Evolutionary conservation across 176 grass and related monocot species (phyloP), one percentile per base, ranked within the genome.

Genomic region (Urochloa ruziziensis): DNA sequence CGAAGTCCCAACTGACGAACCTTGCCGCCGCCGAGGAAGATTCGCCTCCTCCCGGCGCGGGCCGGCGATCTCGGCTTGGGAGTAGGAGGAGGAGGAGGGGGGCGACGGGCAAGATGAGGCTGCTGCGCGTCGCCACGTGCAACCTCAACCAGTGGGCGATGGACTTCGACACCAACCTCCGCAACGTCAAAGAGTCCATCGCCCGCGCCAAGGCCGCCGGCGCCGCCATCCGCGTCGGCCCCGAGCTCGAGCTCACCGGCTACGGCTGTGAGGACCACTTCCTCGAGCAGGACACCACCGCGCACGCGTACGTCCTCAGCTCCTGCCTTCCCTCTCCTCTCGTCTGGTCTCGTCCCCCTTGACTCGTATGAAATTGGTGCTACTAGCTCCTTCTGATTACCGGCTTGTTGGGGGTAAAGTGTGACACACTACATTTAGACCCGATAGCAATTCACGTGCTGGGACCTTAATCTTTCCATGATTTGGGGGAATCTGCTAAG

Each of bases 61-160:
- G 18, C 29, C 77, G 43, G 77, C 77, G 28, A 18, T 9, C 17
- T 66, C 61, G 43, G 18, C 71, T 47, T 0, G 30, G 58, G 30
- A 62, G 40, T 29, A 34, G 2, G 44, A 19, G 23, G 17, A 21
- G 23, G 19, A 21, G 25, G 29, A 33, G 35, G 7, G 7, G 43
- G 44, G 43, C 25, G 76, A 56, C 44, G 88, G 42, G 70, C 44
- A 88, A 86, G 67, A 98, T 98, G 96, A 95, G 91, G 93, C 80
- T 98, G 24, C 70, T 98, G 56, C 85, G 94, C 65, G 85, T 95
- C 59, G 91, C 96, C 37, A 95, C 92, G 24, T 95, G 96, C 88
- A 98, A 98, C 72, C 86, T 98, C 60, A 98, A 98, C 71, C 96
- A 98, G 82, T 98, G 96, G 96, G 96, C 96, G 17, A 93, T 98